phyloP scores from a whole-genome alignment of 768 basidiomycete genomes.

The Amanita pallidorosea region DNA sequence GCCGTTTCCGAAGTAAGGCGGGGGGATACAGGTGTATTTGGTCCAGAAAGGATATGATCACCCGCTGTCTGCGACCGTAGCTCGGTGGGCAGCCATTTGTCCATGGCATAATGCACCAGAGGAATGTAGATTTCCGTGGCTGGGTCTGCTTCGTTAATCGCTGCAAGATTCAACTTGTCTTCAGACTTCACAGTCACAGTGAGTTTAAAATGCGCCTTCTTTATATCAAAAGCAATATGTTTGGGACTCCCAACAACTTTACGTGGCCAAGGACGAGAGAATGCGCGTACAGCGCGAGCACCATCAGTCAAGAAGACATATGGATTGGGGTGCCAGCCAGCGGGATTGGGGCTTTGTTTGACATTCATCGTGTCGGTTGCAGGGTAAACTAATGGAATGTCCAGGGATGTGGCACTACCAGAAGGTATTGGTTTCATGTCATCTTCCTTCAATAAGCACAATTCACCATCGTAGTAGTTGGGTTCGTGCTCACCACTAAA shows the following conservation, averaged over 20 bases:
- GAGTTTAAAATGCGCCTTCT: slow-evolving; percentile 58
- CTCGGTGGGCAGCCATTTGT: slow-evolving; percentile 1
- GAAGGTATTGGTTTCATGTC: background rate
- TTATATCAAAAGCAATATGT: slow-evolving; percentile 68
- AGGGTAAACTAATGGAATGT: background rate
- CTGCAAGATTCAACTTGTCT: slow-evolving; percentile 30
- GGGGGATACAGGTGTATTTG: background rate
- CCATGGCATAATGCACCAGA: slow-evolving; percentile 74
- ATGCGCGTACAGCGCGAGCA: slow-evolving; percentile 75
- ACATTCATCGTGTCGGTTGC: background rate
- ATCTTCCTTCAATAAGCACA: slow-evolving; percentile 1
- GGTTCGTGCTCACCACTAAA: slow-evolving; percentile 4
- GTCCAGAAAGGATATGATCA: background rate
- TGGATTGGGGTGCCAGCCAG: slow-evolving; percentile 33
- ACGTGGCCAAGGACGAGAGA: slow-evolving; percentile 74
- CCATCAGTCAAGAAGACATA: slow-evolving; percentile 78
- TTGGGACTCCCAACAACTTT: slow-evolving; percentile 60
- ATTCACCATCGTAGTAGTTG: background rate
- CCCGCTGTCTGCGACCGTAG: background rate
- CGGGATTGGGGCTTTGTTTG: slow-evolving; percentile 5
- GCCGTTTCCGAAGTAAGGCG: background rate
- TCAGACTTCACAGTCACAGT: slow-evolving; percentile 50
- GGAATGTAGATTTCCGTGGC: slow-evolving; percentile 86
- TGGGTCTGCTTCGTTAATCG: slow-evolving; percentile 18
- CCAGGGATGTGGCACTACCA: background rate